Evolutionary conservation across 192 early-diverging fungal species (phyloP).

Genomic region (Spinellus fusiger): DNA sequence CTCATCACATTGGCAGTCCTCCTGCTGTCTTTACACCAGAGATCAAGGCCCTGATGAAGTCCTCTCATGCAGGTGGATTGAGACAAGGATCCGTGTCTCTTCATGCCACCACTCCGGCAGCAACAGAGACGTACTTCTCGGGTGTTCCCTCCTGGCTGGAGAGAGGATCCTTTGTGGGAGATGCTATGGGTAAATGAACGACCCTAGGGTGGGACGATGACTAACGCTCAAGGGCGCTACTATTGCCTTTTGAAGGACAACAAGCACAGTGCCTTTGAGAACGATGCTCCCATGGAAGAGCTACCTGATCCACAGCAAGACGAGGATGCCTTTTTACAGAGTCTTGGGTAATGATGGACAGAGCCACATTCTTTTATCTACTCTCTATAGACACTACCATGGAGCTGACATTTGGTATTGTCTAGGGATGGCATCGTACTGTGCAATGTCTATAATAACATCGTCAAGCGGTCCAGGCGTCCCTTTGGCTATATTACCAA

Average conservation of each 20-base stretch:
- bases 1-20: constrained; percentile 26
- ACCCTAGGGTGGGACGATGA: not conserved
- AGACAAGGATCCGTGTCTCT: too few relatives aligned
- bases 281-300: not conserved
- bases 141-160: constrained; percentile 28
- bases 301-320: constrained; percentile 30
- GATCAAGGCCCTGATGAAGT: constrained; percentile 28
- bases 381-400: not conserved
- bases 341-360: constrained; percentile 34
- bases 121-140: too few relatives aligned
- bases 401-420: not conserved
- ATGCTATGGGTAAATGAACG: constrained; percentile 19
- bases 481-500: constrained; percentile 56
- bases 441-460: constrained; percentile 44
- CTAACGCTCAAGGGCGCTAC: constrained; percentile 31
- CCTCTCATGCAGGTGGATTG: too few relatives aligned
- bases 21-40: constrained; percentile 23
- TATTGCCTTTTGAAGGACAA: constrained; percentile 45
- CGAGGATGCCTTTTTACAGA: constrained; percentile 38
- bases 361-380: not conserved
- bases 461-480: constrained; percentile 44
- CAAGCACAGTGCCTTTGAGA: constrained; percentile 13
- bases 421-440: constrained; percentile 40
- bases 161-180: constrained; percentile 18
- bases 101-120: too few relatives aligned